phyloP scores from a whole-genome alignment of 768 basidiomycete species.

The Dioszegia crocea region DNA sequence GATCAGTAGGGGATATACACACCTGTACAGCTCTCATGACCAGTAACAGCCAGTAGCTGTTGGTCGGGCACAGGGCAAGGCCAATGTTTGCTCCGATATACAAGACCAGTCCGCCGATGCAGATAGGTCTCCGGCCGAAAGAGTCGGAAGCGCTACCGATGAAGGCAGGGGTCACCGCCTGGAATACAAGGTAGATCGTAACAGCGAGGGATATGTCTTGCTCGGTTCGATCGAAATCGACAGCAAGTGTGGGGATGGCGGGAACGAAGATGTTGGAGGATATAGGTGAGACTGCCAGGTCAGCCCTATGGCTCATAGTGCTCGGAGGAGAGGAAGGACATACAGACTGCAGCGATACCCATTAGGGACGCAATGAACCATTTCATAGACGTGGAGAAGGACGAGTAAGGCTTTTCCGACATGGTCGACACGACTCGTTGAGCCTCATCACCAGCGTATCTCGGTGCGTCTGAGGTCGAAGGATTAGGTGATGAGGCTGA shows the following conservation, averaged over 20 bases:
- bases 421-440: not conserved
- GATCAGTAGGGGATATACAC: not conserved
- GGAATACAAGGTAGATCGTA: conserved; percentile 62
- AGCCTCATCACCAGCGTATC: not conserved
- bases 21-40: conserved; percentile 71
- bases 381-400: conserved; percentile 15
- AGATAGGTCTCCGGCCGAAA: conserved; percentile 40
- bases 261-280: conserved; percentile 73
- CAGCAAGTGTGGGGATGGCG: conserved; percentile 65
- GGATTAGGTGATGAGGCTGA: no score
- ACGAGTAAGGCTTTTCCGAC: conserved; percentile 15
- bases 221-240: conserved; percentile 61
- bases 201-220: conserved; percentile 77
- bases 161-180: conserved; percentile 53
- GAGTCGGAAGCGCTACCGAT: conserved; percentile 63
- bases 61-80: conserved; percentile 57
- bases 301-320: no score
- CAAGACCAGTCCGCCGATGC: conserved; percentile 60
- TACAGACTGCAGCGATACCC: conserved; percentile 20
- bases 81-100: conserved; percentile 65
- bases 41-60: conserved; percentile 71
- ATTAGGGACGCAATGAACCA: conserved; percentile 19
- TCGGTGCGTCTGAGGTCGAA: not conserved
- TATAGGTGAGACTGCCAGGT: conserved; percentile 51
- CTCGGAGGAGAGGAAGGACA: not conserved